Evolutionary conservation across 495 filamentous ascomycete genomes (phyloP).

Genomic region (Rostrohypoxylon terebratum): DNA sequence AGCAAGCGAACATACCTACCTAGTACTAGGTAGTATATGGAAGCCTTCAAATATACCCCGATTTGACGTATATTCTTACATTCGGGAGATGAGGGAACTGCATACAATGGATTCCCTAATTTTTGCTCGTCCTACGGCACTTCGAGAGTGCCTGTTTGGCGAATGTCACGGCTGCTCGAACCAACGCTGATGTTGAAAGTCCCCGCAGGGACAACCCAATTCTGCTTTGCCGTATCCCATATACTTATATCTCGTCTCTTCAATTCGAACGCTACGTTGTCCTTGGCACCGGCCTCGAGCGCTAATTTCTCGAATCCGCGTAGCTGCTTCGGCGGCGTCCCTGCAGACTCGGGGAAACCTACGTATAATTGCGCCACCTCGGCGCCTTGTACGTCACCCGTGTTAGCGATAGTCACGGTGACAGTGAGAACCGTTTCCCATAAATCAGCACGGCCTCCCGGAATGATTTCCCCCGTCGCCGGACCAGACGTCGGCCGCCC

Average conservation of each 20-base stretch:
- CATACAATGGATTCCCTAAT: background rate
- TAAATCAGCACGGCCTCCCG: constrained; percentile 74
- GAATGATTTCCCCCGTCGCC: constrained; percentile 67
- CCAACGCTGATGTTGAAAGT: constrained; percentile 62
- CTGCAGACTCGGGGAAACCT: constrained; percentile 58
- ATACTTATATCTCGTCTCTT: constrained; percentile 66
- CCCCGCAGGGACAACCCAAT: constrained; percentile 66
- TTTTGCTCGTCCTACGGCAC: constrained; percentile 26
- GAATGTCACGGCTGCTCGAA: constrained; percentile 64
- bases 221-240: constrained; percentile 63
- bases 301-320: constrained; percentile 69
- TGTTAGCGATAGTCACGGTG: constrained; percentile 72
- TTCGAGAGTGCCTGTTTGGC: constrained; percentile 56
- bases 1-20: no score
- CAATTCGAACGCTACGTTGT: constrained; percentile 62
- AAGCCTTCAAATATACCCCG: no score
- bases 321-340: constrained; percentile 65
- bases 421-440: constrained; percentile 71
- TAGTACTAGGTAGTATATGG: no score
- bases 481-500: constrained; percentile 61
- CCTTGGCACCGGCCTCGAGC: constrained; percentile 57
- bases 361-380: constrained; percentile 79
- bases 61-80: no score
- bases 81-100: background rate
- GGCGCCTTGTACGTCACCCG: constrained; percentile 73